Conservation (phyloP, 768 basidiomycete genomes). For the Rhodotorula taiwanensis region DNA sequence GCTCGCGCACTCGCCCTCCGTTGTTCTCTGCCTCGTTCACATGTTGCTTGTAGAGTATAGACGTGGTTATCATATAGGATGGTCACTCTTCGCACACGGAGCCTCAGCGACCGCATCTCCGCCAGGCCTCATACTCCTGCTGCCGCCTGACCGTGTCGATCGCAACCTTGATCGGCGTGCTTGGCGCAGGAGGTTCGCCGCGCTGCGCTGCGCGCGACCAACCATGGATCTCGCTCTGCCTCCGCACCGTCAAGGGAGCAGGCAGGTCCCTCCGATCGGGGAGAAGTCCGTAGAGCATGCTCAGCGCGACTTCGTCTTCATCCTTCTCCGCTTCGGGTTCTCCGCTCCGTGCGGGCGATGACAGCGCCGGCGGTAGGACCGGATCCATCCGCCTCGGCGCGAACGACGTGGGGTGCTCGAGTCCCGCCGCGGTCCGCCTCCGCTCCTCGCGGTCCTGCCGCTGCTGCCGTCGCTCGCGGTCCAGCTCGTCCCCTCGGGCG, state of each 20-base stretch:
- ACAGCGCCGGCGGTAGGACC: too few species aligned
- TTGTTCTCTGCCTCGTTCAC: too few species aligned
- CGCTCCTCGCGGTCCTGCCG: neutral
- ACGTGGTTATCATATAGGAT: too few species aligned
- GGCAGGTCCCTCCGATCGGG: too few species aligned
- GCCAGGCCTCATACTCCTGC: constrained; percentile 2
- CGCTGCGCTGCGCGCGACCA: neutral
- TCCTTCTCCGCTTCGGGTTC: neutral
- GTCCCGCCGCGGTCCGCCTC: neutral
- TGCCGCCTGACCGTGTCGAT: neutral
- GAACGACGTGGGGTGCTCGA: too few species aligned
- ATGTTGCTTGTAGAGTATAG: too few species aligned
- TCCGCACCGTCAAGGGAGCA: neutral
- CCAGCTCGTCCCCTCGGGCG: neutral
- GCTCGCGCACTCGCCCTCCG: too few species aligned
- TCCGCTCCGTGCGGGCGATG: too few species aligned
- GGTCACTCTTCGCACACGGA: too few species aligned
- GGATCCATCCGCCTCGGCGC: too few species aligned
- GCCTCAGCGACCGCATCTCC: constrained; percentile 8
- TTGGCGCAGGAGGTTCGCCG: neutral
- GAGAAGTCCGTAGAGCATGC: too few species aligned
- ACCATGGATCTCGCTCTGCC: neutral
- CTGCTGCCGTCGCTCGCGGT: neutral
- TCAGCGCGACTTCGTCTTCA: neutral
- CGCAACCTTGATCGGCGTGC: neutral